A percentile compares a stretch with the other conserved stretches of the same genome.
Evolutionary conservation across 2,329 filamentous ascomycete species (phyloP).

Genomic region (Xylariales sp.): DNA sequence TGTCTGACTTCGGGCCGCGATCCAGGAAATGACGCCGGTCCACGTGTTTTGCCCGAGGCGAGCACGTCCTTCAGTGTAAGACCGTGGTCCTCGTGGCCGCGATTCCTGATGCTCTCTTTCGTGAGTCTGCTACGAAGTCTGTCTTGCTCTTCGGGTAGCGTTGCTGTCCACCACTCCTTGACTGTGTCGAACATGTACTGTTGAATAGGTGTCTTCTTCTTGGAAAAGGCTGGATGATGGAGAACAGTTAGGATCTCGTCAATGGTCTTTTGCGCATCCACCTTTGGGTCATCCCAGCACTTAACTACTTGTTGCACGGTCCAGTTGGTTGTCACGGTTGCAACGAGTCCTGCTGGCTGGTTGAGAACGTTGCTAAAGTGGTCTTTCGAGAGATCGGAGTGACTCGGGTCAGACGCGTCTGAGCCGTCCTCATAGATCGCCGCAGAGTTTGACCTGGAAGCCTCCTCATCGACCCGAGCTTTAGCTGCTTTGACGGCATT

Average conservation of each 20-base stretch:
- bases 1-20: constrained; percentile 20
- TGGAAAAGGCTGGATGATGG: constrained; percentile 59
- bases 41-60: constrained; percentile 15
- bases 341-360: constrained; percentile 49
- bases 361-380: constrained; percentile 57
- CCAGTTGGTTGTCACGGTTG: constrained; percentile 58
- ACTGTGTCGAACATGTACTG: constrained; percentile 63
- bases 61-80: constrained; percentile 21
- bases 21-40: constrained; percentile 23
- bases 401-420: constrained; percentile 49
- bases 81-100: constrained; percentile 24
- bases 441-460: constrained; percentile 22
- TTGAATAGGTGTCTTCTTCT: constrained; percentile 50
- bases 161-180: constrained; percentile 47
- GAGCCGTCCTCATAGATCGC: constrained; percentile 21
- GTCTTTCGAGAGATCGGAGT: constrained; percentile 55
- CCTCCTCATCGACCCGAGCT: constrained; percentile 24
- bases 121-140: constrained; percentile 21
- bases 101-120: constrained; percentile 21
- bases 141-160: constrained; percentile 15
- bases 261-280: constrained; percentile 58
- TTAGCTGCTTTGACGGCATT: constrained; percentile 26
- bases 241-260: constrained; percentile 59
- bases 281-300: constrained; percentile 62
- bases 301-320: constrained; percentile 63